Evolutionary conservation across 2,329 filamentous ascomycete genomes (phyloP), one percentile per base, ranked within the genome.

Genomic region (Trematosphaeria pertusa): DNA sequence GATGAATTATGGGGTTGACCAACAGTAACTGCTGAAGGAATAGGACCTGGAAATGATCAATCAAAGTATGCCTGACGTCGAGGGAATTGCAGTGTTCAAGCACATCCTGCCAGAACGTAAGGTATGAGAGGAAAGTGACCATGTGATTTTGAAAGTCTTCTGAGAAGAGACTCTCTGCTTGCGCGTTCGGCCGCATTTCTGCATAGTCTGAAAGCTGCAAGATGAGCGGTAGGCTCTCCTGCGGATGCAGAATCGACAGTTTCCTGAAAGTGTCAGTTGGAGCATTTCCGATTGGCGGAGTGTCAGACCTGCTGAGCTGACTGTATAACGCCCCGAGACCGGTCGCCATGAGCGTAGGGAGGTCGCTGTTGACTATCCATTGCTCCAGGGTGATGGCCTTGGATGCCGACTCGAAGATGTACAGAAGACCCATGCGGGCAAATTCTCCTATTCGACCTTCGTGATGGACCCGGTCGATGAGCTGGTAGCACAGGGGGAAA

Each of bases 101-200:
- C 24, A 97, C 92, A 70, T 99, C 94, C 74, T 99, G 94, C 94
- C 94, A 99, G 67, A 99, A 99, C 5, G 95, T 79, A 37, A 99
- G 81, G 67, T 97, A 95, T 0, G 94, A 96, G 32, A 99, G 80
- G 64, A 99, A 99, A 0, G 92, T 96, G 43, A 93, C 87, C 64
- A 97, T 83, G 61, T 97, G 90, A n/a, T 85, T 82, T 62, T 90
- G 88, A 53, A 95, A 91, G 48, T 91, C 85, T 1, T 82, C 77
- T 2, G 87, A 86, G 67, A 88, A 87, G 37, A 90, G 86, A 73
- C 84, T 86, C 61, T 91, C 84, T 56, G 92, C 83, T 61, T 71
- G 60, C 14, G 85, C 81, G 56, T 85, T 84, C 1, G 85, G 79
- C n/a, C 80, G 77, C 24, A 87, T 86, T 60, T 90, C 87, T 48